Base-by-base conservation (phyloP, 352 stramenopile species). In the Phytophthora fragariae region DNA sequence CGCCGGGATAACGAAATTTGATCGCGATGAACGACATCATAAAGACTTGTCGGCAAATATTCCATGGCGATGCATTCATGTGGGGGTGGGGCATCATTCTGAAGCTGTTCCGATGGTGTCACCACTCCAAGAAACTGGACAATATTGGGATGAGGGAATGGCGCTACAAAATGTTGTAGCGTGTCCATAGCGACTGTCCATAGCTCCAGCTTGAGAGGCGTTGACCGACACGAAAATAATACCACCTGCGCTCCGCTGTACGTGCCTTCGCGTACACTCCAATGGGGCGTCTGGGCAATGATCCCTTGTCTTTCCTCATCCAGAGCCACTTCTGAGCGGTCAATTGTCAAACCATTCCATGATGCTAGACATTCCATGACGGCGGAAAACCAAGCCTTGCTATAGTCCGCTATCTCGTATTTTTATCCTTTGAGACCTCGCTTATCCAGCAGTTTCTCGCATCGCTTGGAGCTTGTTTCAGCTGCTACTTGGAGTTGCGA, bases 11-110 rank as follows among this genome's bases (percentile, higher is more conserved):
- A 59, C 2, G 46, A 29, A 2, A 92, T 53, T 0, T 57, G 39
- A 6, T 94, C 83, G 8, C 62, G 59, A 61, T 94, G 84, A 7
- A 94, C 62, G 3, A 75, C 74, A 15, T 91, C 78, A 52, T 86
- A 93, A 39, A 93, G 67, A 62, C 80, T 93, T 33, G 76, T 67
- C 2, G 77, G 52, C 11, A 81, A 52, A 21, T 76, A 62, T 58
- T 91, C 84, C 65, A 80, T 82, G 14, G 92, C 37, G n/a, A 93
- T 60, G 8, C 71, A 71, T 29, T 65, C 56, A 5, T 55, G 64
- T 57, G 68, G 37, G 37, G 33, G 29, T 17, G 31, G 11, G 37
- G 24, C 4, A 19, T 56, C 46, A 29, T 27, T 67, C 58, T 70
- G 53, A 52, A 46, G 19, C n/a, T 62, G 57, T 5, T 68, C 55